A percentile compares a stretch with the other conserved stretches of the same genome.
Evolutionary conservation across 1,284 basidiomycete genomes (phyloP).

Genomic region (Afroboletus lepidellus): DNA sequence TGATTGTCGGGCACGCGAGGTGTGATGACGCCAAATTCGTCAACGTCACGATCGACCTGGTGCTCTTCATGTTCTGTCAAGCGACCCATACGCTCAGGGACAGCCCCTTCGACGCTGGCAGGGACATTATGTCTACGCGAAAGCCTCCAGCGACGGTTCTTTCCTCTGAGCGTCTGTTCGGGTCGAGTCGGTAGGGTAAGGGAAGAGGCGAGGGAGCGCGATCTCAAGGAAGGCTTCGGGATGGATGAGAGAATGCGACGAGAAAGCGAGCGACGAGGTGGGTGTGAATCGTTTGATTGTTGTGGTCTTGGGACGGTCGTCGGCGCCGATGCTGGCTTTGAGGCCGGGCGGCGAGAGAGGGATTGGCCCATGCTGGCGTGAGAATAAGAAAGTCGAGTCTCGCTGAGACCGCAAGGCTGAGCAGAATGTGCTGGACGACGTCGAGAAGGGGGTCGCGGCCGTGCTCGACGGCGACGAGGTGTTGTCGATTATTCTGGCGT

Average conservation of each 20-base stretch:
- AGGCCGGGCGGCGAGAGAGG: constrained; percentile 25
- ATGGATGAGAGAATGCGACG: constrained; percentile 31
- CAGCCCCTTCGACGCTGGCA: constrained; percentile 7
- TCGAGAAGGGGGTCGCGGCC: constrained; percentile 7
- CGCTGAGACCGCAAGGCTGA: not conserved
- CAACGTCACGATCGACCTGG: constrained; percentile 32
- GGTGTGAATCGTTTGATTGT: not conserved
- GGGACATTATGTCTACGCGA: constrained; percentile 29
- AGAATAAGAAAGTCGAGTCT: not conserved
- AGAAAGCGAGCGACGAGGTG: constrained; percentile 22
- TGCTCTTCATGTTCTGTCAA: constrained; percentile 27
- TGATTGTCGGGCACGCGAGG: constrained; percentile 31
- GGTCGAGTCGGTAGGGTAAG: constrained; percentile 23
- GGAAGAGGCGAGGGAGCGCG: constrained; percentile 14
- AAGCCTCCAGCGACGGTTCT: constrained; percentile 42
- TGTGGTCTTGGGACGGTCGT: constrained; percentile 7
- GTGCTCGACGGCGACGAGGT: constrained; percentile 18
- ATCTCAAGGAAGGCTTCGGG: constrained; percentile 25
- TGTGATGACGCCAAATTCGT: constrained; percentile 34
- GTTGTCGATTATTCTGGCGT: constrained; percentile 30
- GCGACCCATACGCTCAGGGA: constrained; percentile 11
- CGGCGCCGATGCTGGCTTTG: constrained; percentile 7
- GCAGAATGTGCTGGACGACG: constrained; percentile 4
- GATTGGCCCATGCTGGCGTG: constrained; percentile 29
- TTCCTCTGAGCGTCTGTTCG: constrained; percentile 26